A percentile compares a stretch with the other conserved stretches of the same genome.
phyloP scores from a whole-genome alignment of 1,284 basidiomycete species.

The Xerocomus nothofagi region DNA sequence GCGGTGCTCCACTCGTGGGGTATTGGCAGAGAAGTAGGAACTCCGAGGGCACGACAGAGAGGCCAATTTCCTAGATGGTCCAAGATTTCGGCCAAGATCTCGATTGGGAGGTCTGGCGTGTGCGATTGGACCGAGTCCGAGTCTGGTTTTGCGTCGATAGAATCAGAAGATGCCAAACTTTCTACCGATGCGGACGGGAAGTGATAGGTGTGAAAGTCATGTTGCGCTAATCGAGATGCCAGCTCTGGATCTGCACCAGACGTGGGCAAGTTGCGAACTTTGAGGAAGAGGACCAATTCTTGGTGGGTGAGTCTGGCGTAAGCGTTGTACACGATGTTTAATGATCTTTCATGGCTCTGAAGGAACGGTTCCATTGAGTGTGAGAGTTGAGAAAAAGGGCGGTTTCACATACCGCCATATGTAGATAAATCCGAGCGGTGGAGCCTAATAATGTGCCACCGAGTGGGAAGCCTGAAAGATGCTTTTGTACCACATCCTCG shows the following conservation, averaged over 20 bases:
- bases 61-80: conserved; percentile 81
- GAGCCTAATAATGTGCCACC: conserved; percentile 1
- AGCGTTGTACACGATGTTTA: conserved; percentile 40
- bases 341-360: conserved; percentile 26
- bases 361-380: conserved; percentile 6
- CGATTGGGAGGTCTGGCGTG: conserved; percentile 65
- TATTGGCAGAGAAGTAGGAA: conserved; percentile 64
- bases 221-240: conserved; percentile 63
- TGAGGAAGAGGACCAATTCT: conserved; percentile 72
- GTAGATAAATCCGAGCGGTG: conserved; percentile 10
- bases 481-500: background rate
- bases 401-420: conserved; percentile 30
- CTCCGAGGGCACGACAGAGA: conserved; percentile 69
- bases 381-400: conserved; percentile 7
- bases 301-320: conserved; percentile 64
- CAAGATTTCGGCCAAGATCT: conserved; percentile 74
- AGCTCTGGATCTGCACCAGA: conserved; percentile 62
- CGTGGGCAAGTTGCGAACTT: conserved; percentile 63
- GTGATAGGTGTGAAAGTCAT: conserved; percentile 70
- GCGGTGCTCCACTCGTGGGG: conserved; percentile 73
- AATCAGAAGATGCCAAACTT: conserved; percentile 23
- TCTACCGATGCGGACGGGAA: conserved; percentile 42
- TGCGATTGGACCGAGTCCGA: conserved; percentile 23
- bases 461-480: conserved; percentile 3
- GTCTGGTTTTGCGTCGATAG: conserved; percentile 21